A percentile compares a stretch with the other conserved stretches of the same genome.
Evolutionary conservation across 2,329 filamentous ascomycete genomes (phyloP).

Genomic region (Dactylonectria macrodidyma): DNA sequence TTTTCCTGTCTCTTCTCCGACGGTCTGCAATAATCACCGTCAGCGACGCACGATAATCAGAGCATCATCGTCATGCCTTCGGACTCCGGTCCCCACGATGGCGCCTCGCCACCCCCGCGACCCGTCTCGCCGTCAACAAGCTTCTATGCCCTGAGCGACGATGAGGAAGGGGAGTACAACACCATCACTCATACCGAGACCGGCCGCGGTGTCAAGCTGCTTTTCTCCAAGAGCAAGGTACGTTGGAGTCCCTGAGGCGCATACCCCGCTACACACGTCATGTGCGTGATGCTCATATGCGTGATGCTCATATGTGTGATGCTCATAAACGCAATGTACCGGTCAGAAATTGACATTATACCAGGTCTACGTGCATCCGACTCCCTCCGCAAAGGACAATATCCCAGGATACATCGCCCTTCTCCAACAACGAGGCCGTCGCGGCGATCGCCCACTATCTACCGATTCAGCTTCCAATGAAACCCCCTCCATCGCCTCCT

Average conservation of each 20-base stretch:
- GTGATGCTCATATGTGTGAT: background rate
- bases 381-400: constrained; percentile 94
- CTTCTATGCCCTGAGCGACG: constrained; percentile 96
- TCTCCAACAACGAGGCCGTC: constrained; percentile 84
- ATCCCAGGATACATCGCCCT: constrained; percentile 94
- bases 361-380: constrained; percentile 95
- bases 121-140: constrained; percentile 83
- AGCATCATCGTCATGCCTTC: constrained; percentile 42
- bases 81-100: constrained; percentile 38
- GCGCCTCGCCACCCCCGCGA: constrained; percentile 49
- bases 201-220: constrained; percentile 89
- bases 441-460: constrained; percentile 55
- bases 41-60: background rate
- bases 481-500: constrained; percentile 66
- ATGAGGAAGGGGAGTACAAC: constrained; percentile 95
- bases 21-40: background rate
- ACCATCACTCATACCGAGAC: constrained; percentile 87
- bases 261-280: constrained; percentile 7
- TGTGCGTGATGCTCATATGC: background rate
- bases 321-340: background rate
- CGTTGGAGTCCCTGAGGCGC: constrained; percentile 38
- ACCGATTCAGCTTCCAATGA: constrained; percentile 46
- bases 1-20: background rate
- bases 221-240: constrained; percentile 98
- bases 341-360: constrained; percentile 27